A percentile compares a stretch with the other conserved stretches of the same genome.
phyloP scores from a whole-genome alignment of 805 yeast genomes.

The Lipomyces japonicus region DNA sequence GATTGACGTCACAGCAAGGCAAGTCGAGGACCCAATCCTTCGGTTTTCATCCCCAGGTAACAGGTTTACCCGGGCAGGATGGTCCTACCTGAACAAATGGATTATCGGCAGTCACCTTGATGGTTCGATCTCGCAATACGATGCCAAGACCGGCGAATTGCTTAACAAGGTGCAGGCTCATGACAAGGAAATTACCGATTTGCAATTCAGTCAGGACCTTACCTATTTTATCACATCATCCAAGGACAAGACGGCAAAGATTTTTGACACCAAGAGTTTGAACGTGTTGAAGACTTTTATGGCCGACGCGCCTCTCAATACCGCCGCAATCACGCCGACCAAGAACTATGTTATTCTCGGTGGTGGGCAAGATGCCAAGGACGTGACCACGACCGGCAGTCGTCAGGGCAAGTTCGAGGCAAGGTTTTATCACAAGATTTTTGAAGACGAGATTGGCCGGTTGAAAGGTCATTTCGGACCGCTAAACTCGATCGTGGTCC shows the following conservation, averaged over 20 bases:
- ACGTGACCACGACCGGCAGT: conserved; percentile 94
- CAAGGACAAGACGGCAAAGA: conserved; percentile 79
- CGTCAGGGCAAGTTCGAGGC: conserved; percentile 96
- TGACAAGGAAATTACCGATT: conserved; percentile 71
- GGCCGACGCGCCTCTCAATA: conserved; percentile 91
- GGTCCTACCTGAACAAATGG: conserved; percentile 59
- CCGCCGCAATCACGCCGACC: conserved; percentile 89
- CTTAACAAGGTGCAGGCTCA: conserved; percentile 60
- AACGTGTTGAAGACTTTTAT: conserved; percentile 67
- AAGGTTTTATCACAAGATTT: conserved; percentile 89
- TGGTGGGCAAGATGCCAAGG: conserved; percentile 99
- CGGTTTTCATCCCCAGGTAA: conserved; percentile 38
- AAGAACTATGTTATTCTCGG: conserved; percentile 92
- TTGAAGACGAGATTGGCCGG: conserved; percentile 93
- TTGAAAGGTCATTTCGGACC: conserved; percentile 99
- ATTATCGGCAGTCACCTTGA: conserved; percentile 85
- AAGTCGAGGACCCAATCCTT: conserved; percentile 28
- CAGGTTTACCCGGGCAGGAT: conserved; percentile 77
- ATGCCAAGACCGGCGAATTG: conserved; percentile 69
- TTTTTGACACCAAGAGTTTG: conserved; percentile 74
- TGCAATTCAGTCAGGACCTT: conserved; percentile 82
- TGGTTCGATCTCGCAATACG: conserved; percentile 78
- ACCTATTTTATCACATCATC: conserved; percentile 91
- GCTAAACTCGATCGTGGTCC: conserved; percentile 85
- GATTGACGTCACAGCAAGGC: conserved; percentile 41